These are phyloP conservation scores for Agaricus bisporus DNA, from an alignment of 768 basidiomycete genomes.

Conservation along the genomic window DNA sequence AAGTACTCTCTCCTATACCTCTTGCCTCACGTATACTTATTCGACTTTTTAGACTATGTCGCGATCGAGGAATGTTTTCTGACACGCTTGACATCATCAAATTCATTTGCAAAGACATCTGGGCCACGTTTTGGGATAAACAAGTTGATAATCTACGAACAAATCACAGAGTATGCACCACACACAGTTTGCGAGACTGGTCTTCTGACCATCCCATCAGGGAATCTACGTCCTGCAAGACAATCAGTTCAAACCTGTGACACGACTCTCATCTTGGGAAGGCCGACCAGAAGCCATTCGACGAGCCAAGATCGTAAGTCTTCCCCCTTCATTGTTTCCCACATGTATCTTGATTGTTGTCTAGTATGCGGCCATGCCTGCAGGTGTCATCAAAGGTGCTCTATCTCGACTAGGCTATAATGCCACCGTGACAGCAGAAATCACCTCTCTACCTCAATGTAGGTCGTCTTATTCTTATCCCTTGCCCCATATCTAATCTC, in stretches of 20 bases:
- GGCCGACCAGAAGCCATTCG: conserved; percentile 68
- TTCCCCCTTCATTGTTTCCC: neutral
- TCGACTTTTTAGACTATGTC: conserved; percentile 52
- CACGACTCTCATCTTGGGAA: conserved; percentile 75
- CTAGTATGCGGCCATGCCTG: conserved; percentile 78
- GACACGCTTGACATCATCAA: conserved; percentile 90
- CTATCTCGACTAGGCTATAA: conserved; percentile 73
- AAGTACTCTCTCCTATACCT: conserved; percentile 43
- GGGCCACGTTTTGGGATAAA: conserved; percentile 87
- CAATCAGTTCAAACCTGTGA: conserved; percentile 81
- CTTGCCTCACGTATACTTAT: neutral
- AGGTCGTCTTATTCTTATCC: conserved; percentile 8
- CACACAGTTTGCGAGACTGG: neutral
- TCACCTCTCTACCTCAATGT: conserved; percentile 85
- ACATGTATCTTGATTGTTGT: neutral
- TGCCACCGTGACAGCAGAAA: conserved; percentile 72
- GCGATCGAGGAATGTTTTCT: conserved; percentile 66
- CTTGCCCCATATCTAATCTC: neutral
- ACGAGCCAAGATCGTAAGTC: conserved; percentile 62
- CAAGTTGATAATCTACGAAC: conserved; percentile 95
- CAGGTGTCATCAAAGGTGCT: conserved; percentile 81
- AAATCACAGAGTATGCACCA: conserved; percentile 75
- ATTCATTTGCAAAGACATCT: conserved; percentile 96
- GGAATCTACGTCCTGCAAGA: conserved; percentile 94
- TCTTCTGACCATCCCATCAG: conserved; percentile 28